phyloP scores from a whole-genome alignment of 768 basidiomycete species.

The Glaciozyma antarctica region DNA sequence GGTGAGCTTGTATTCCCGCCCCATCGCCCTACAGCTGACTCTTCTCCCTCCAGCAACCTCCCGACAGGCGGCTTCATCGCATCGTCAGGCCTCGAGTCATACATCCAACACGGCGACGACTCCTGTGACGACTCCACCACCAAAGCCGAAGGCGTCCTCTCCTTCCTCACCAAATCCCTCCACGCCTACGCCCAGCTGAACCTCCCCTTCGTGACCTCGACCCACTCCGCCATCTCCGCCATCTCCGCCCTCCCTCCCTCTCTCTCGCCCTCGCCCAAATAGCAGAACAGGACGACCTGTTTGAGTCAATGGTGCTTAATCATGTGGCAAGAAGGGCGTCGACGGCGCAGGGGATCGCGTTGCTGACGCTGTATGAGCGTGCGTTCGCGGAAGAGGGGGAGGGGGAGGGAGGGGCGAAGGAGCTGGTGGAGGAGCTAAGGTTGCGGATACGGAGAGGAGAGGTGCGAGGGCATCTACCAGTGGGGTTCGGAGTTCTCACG shows the following conservation, averaged over 20 bases:
- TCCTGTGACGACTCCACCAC: neutral
- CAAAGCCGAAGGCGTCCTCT: slow-evolving; percentile 35
- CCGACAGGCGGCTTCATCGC: slow-evolving; percentile 96
- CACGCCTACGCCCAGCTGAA: slow-evolving; percentile 68
- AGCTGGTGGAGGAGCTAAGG: slow-evolving; percentile 9
- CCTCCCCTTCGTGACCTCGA: slow-evolving; percentile 67
- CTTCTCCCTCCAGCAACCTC: slow-evolving; percentile 67
- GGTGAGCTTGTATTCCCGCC: neutral
- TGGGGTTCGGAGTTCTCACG: slow-evolving; percentile 83
- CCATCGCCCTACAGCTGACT: neutral
- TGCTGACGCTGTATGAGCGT: slow-evolving; percentile 76
- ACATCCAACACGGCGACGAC: slow-evolving; percentile 70
- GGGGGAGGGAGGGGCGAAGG: neutral
- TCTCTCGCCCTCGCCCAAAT: slow-evolving; percentile 44
- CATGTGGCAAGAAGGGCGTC: slow-evolving; percentile 81
- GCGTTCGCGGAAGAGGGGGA: slow-evolving; percentile 56
- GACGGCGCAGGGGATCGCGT: slow-evolving; percentile 80
- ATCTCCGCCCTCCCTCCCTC: slow-evolving; percentile 9
- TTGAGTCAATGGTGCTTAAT: slow-evolving; percentile 79
- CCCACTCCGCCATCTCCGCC: slow-evolving; percentile 46
- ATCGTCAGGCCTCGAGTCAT: slow-evolving; percentile 86
- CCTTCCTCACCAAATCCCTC: slow-evolving; percentile 63
- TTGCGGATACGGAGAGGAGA: slow-evolving; percentile 42
- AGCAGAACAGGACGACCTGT: slow-evolving; percentile 57
- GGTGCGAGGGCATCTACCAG: slow-evolving; percentile 69